Conservation (phyloP, 805 yeast genomes). For the Danielia reshetovae region DNA sequence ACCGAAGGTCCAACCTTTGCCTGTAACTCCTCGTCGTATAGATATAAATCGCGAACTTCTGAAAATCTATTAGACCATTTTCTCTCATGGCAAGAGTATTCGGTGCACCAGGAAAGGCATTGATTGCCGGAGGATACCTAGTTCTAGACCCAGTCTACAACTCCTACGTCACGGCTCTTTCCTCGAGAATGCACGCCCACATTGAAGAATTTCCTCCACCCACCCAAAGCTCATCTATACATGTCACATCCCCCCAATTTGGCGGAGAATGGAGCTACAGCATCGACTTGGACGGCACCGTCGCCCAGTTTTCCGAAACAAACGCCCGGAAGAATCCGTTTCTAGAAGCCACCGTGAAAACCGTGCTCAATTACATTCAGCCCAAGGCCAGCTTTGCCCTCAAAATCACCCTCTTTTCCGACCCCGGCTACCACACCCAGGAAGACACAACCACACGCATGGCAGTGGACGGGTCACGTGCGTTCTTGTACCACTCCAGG, state of each 20-base stretch:
- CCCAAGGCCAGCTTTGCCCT: constrained; percentile 26
- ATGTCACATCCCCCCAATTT: constrained; percentile 67
- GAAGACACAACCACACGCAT: constrained; percentile 34
- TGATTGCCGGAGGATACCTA: constrained; percentile 91
- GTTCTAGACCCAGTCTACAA: constrained; percentile 75
- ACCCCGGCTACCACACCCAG: constrained; percentile 86
- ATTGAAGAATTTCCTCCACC: constrained; percentile 29
- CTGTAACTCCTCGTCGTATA: no score
- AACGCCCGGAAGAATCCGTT: constrained; percentile 61
- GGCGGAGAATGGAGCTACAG: constrained; percentile 65
- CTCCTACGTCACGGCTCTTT: constrained; percentile 81
- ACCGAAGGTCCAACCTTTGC: no score
- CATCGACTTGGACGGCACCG: constrained; percentile 15
- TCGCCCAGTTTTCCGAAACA: constrained; percentile 23
- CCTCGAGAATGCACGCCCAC: constrained; percentile 85
- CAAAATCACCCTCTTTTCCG: constrained; percentile 69
- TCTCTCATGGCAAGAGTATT: constrained; percentile 43
- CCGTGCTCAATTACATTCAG: constrained; percentile 49
- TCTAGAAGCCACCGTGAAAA: constrained; percentile 56
- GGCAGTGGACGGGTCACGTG: constrained; percentile 33
- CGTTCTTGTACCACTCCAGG: constrained; percentile 56
- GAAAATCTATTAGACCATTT: background rate
- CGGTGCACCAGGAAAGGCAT: constrained; percentile 95
- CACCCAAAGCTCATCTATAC: background rate
- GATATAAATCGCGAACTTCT: background rate